Evolutionary conservation across 163 green algal genomes (phyloP), one percentile per base, ranked within the genome.

Genomic region (Scenedesmus sp.): DNA sequence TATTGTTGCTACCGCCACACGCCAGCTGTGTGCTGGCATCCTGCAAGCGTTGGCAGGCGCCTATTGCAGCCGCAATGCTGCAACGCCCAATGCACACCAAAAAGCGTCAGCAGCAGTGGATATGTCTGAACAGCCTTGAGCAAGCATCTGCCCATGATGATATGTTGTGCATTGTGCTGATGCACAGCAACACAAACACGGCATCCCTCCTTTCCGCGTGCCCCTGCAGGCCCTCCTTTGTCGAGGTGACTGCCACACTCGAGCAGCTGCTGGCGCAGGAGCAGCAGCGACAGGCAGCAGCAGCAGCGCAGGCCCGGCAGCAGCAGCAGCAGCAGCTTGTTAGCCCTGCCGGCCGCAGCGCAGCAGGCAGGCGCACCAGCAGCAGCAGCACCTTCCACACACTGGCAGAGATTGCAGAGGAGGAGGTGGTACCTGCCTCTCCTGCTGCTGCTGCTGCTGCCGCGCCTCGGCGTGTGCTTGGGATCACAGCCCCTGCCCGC

Each of bases 181-280:
- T 64, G 59, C 59, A 64, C 59, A 15, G 59, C 59, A 64, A 64
- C 7, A 9, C 8, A 64, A 46, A 46, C 34, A 46, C 34, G 34
- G 34, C 34, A 46, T 46, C 34, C 34, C 34, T 46, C 34, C 34
- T 46, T 46, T 1, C 34, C 59, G 8, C 9, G 59, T 64, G 46
- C 54, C 60, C 62, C 13, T 77, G 85, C 52, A 91, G 88, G 88
- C 88, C 88, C 6, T 60, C 88, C 18, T 91, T 91, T 52, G 55
- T 2, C 20, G 76, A 88, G 57, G 46, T 91, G 18, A 82, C 20
- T 12, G 8, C 59, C 5, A 52, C 18, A 4, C 76, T 91, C 2
- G 88, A 87, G 56, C 16, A 74, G 20, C 57, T 91, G 88, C 56
- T 87, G 10, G 62, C 16, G 62, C 76, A 91, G 74, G 77, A 91